phyloP scores from a whole-genome alignment of 331 rosid species.

The Ulmus americana region DNA sequence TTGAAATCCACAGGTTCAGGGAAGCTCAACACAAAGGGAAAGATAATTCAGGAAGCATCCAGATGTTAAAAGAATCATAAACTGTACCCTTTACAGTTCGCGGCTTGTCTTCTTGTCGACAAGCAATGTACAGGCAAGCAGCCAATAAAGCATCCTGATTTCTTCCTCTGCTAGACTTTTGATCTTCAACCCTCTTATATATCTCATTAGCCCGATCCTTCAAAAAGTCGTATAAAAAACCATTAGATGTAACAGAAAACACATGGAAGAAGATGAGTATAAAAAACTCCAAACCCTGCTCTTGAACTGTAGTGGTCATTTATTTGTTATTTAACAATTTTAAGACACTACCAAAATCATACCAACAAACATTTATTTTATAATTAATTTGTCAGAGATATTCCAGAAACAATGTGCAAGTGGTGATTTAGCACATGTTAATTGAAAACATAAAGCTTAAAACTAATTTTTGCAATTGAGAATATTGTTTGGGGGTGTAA shows the following conservation, averaged over 20 bases:
- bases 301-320: neutral
- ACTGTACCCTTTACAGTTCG: slow-evolving; percentile 92
- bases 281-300: neutral
- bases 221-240: slow-evolving; percentile 22
- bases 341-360: slow-evolving; percentile 4
- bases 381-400: neutral
- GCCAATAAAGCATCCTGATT: slow-evolving; percentile 96
- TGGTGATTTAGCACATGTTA: neutral
- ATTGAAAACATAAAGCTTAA: neutral
- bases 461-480: neutral
- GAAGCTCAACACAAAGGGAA: slow-evolving; percentile 47
- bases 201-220: slow-evolving; percentile 98
- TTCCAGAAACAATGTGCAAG: neutral
- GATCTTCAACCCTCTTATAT: slow-evolving; percentile 91
- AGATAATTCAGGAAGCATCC: slow-evolving; percentile 52
- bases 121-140: slow-evolving; percentile 98
- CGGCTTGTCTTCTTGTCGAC: slow-evolving; percentile 96
- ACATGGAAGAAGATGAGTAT: neutral
- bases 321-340: neutral
- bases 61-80: slow-evolving; percentile 45
- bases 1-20: slow-evolving; percentile 61
- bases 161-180: slow-evolving; percentile 93
- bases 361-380: neutral
- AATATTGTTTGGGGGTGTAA: no score
- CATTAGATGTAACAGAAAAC: slow-evolving; percentile 19